These are phyloP conservation scores for Aspergillus hortae DNA, from an alignment of 2,329 filamentous ascomycete genomes.

Conservation along the genomic window DNA sequence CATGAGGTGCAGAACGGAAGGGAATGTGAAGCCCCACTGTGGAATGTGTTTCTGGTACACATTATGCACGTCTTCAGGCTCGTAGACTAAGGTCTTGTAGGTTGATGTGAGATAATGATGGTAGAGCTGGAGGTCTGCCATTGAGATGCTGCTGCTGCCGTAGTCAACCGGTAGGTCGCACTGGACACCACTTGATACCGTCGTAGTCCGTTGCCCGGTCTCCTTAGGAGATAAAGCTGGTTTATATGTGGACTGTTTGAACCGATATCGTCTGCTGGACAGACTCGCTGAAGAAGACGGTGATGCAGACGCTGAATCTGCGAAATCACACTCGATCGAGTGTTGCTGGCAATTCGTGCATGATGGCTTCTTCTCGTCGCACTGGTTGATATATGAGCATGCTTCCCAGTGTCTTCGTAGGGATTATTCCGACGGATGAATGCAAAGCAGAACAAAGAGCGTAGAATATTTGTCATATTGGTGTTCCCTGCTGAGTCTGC, in stretches of 20 bases:
- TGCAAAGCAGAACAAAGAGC: constrained; percentile 3
- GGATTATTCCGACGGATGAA: not conserved
- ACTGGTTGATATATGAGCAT: constrained; percentile 21
- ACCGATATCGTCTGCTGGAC: constrained; percentile 12
- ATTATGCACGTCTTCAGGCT: constrained; percentile 16
- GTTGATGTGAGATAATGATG: constrained; percentile 29
- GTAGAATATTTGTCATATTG: not conserved
- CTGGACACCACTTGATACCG: constrained; percentile 10
- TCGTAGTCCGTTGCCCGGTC: not conserved
- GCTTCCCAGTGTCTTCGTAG: not conserved
- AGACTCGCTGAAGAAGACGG: constrained; percentile 4
- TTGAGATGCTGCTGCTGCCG: constrained; percentile 17
- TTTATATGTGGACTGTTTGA: constrained; percentile 19
- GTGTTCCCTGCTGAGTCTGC: not conserved
- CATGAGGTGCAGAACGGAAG: constrained; percentile 31
- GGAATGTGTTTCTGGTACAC: constrained; percentile 31
- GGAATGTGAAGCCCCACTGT: constrained; percentile 27
- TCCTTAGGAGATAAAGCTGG: constrained; percentile 4
- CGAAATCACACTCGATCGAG: constrained; percentile 25
- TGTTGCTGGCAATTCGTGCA: constrained; percentile 30
- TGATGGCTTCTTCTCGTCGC: constrained; percentile 30
- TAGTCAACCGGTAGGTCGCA: constrained; percentile 13
- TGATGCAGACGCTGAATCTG: constrained; percentile 6
- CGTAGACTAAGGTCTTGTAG: constrained; percentile 21
- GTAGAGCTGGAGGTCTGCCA: constrained; percentile 29